These are phyloP conservation scores for Penicillium rolfsii DNA, from an alignment of 2,329 filamentous ascomycete genomes.

Conservation along the genomic window DNA sequence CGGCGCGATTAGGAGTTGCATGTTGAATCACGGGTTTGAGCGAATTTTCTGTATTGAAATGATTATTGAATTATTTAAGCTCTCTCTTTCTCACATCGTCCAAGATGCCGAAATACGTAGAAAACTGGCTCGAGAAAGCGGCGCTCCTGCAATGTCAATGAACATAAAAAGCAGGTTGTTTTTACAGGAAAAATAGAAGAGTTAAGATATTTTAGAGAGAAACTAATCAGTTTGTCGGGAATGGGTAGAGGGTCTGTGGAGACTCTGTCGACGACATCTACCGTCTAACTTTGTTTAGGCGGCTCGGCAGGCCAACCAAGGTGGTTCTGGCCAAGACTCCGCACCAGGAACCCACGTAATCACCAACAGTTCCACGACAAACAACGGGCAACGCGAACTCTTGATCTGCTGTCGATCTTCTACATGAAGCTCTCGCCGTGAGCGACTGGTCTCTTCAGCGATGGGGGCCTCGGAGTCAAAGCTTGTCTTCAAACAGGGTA, in stretches of 20 bases:
- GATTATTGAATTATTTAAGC: constrained; percentile 9
- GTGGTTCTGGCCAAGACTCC: constrained; percentile 20
- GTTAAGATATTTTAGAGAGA: not conserved
- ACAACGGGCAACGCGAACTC: constrained; percentile 5
- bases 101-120: not conserved
- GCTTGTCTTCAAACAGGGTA: constrained; percentile 97
- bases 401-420: constrained; percentile 9
- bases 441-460: constrained; percentile 35
- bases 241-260: not conserved
- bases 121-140: not conserved
- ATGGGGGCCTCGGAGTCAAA: constrained; percentile 99
- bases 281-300: constrained; percentile 1
- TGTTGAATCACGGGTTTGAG: constrained; percentile 22
- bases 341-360: constrained; percentile 20
- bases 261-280: not conserved
- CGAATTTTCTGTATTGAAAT: constrained; percentile 21
- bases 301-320: constrained; percentile 7
- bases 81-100: not conserved
- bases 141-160: not conserved
- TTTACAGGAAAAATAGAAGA: not conserved
- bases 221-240: not conserved
- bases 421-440: constrained; percentile 35
- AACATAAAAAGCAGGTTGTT: not conserved
- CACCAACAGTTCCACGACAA: constrained; percentile 17
- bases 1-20: constrained; percentile 23